Conservation (phyloP, 352 stramenopile genomes). For the Phytophthora aleatoria region DNA sequence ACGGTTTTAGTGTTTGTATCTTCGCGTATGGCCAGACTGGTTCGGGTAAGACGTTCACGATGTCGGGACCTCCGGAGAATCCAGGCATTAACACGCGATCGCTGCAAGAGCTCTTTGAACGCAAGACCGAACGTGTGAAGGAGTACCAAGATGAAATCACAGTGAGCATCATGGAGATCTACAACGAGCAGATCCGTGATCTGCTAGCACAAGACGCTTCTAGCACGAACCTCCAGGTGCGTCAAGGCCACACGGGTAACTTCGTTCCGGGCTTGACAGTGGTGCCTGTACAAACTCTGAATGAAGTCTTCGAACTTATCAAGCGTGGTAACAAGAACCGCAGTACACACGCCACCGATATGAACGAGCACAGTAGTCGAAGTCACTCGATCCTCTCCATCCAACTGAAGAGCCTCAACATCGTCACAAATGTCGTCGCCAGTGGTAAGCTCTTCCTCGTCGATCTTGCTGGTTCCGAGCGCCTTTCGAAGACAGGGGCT, state of each 20-base stretch:
- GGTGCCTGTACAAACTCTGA: conserved; percentile 72
- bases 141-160: conserved; percentile 88
- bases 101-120: conserved; percentile 82
- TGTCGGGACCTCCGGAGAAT: conserved; percentile 71
- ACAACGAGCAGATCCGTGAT: conserved; percentile 96
- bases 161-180: conserved; percentile 96
- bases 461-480: conserved; percentile 90
- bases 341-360: conserved; percentile 85
- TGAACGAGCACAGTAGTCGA: conserved; percentile 91
- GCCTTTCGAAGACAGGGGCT: conserved; percentile 89
- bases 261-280: conserved; percentile 83
- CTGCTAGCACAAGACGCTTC: conserved; percentile 86
- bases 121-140: conserved; percentile 65
- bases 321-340: conserved; percentile 87
- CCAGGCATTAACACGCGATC: conserved; percentile 87
- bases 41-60: conserved; percentile 89
- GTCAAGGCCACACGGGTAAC: conserved; percentile 82
- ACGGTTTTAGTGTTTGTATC: conserved; percentile 91
- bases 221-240: conserved; percentile 84
- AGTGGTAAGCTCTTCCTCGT: conserved; percentile 89
- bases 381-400: conserved; percentile 89
- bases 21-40: conserved; percentile 91
- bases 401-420: conserved; percentile 83
- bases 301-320: conserved; percentile 88
- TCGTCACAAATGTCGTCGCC: conserved; percentile 72